Evolutionary conservation across 805 yeast species (phyloP), one percentile per base, ranked within the genome.

Genomic region (Priceomyces haplophilus): DNA sequence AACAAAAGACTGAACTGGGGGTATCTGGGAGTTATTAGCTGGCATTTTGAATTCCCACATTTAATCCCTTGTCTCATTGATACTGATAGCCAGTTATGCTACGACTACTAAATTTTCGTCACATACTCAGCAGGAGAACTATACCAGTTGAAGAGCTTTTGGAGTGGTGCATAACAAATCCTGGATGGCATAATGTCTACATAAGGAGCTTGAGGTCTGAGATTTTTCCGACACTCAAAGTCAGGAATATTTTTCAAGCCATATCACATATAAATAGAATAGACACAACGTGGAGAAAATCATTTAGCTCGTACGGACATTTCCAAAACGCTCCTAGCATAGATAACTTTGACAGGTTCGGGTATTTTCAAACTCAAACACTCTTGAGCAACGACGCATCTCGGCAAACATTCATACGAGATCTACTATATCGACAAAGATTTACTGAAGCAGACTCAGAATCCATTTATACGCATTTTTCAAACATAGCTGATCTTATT

Each of bases 401-500:
- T 13, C 35, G 52, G 39, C 34, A 34, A 2, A 36, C 45, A 33
- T 53, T 52, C 41, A 38, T 59, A 27, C 47, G 45, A 18, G 37
- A 44, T 3, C 46, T 61, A 8, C 38, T 16, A 30, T 34, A 32
- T 11, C 8, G 36, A 11, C 17, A 33, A 17, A 29, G n/a, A 11
- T 30, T 43, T 7, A 16, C 45, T 8, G 37, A 37, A 12, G 27
- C 43, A 3, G 56, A 54, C 31, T 33, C 45, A 11, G 40, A 41
- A 4, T 35, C 51, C 21, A 50, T 61, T 21, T 46, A 25, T 24
- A 41, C 48, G 27, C 52, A 54, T 18, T 56, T 60, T 33, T 29
- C 39, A 36, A 48, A 54, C 21, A 45, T 61, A 25, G 40, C 62
- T n/a, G 64, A 58, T 27, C 43, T 54, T 29, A 56, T 53, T 8